Base-by-base conservation (phyloP, 2,329 filamentous ascomycete genomes). In the Botrytis porri region DNA sequence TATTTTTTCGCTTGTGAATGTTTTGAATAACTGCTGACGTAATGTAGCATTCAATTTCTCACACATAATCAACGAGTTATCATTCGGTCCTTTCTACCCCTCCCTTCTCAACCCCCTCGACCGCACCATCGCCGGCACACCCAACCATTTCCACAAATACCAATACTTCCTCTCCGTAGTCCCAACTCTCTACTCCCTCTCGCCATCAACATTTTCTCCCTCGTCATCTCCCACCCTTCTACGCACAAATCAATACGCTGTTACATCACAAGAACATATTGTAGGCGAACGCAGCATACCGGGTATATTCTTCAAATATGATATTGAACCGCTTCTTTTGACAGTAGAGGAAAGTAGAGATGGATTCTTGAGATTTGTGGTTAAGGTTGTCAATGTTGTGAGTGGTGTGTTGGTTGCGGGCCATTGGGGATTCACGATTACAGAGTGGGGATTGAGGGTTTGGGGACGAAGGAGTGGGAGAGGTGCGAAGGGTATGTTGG, bases 101-200 rank as follows among this genome's bases (percentile, higher is more conserved):
- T 93, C 92, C 39, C 90, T 99, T 72, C 88, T 92, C 79, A 99
- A 99, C 84, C 96, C 96, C 0, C 93, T 99, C 79, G 96, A 98
- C 84, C 91, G 92, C 77, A 98, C 96, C 62, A 89, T 95, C 83
- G 93, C 95, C 79, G 83, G 86, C 5, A 95, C 93, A n/a, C 81
- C 86, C 25, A 81, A 83, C 75, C 88, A 97, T 85, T 98, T 98
- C 86, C 92, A 95, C 88, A 97, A 96, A 83, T 98, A 94, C 85
- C 96, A 99, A 83, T 99, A 99, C 88, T 98, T 96, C 85, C 87
- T 98, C 80, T 97, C 93, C 57, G 88, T 99, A 54, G 96, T 99
- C 3, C 96, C 96, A 3, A 99, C 96, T 8, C 89, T 97, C 79
- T 99, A 98, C 86, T 94, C 89, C 82, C 87, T 92, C 74, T 86